Evolutionary conservation across 768 basidiomycete genomes (phyloP).

Genomic region (Boletellus ananiceps): DNA sequence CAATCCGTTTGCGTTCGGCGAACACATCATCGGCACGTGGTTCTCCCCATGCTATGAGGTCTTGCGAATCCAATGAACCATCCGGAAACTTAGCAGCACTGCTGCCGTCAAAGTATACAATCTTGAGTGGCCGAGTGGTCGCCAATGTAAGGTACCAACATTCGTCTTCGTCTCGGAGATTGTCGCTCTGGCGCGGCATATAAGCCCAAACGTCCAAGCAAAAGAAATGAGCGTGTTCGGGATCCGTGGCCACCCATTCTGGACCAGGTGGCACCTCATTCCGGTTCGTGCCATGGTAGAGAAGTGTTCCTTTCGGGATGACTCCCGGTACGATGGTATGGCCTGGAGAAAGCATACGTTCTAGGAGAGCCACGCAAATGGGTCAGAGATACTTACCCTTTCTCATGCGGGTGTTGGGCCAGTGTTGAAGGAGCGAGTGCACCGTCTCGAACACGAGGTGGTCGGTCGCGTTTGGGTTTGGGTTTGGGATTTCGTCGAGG

Average conservation of each 20-base stretch:
- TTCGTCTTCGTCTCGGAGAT: background rate
- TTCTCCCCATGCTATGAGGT: slow-evolving; percentile 31
- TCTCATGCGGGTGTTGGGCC: slow-evolving; percentile 36
- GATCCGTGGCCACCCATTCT: slow-evolving; percentile 31
- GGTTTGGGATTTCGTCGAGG: slow-evolving; percentile 15
- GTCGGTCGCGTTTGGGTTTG: slow-evolving; percentile 28
- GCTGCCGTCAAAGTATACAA: slow-evolving; percentile 35
- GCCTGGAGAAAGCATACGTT: slow-evolving; percentile 6
- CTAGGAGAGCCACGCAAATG: background rate
- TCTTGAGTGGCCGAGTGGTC: slow-evolving; percentile 23
- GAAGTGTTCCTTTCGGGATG: slow-evolving; percentile 29
- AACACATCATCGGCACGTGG: slow-evolving; percentile 14
- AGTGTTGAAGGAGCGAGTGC: slow-evolving; percentile 30
- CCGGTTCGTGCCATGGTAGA: slow-evolving; percentile 26
- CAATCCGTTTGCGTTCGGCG: slow-evolving; percentile 23
- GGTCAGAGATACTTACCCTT: slow-evolving; percentile 22
- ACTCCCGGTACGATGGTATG: slow-evolving; percentile 31
- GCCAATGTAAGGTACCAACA: slow-evolving; percentile 15
- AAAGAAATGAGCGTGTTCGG: slow-evolving; percentile 36
- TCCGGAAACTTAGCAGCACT: slow-evolving; percentile 27
- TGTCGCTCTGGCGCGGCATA: too few relatives aligned
- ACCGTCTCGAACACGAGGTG: slow-evolving; percentile 31
- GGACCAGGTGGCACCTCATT: slow-evolving; percentile 19
- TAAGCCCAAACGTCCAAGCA: slow-evolving; percentile 18
- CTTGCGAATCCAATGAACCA: slow-evolving; percentile 35